Evolutionary conservation across 202 grass and related monocot genomes (phyloP).

Genomic region (Alloteropsis angusta): DNA sequence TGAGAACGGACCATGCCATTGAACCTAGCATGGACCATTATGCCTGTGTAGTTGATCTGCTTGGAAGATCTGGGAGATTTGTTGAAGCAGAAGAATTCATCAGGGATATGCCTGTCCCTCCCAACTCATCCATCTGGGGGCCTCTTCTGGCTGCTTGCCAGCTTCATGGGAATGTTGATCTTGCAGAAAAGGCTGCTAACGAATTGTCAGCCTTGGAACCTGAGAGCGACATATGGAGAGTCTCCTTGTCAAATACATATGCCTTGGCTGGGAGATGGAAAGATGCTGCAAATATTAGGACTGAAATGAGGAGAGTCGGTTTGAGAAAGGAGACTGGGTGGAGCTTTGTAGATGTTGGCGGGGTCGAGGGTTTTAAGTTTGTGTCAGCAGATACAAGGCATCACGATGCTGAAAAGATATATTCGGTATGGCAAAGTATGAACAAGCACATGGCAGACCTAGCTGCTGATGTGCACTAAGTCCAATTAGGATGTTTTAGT

Average conservation of each 20-base stretch:
- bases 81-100: conserved; percentile 57
- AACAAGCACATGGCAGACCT: conserved; percentile 43
- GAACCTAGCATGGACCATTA: conserved; percentile 62
- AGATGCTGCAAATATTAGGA: conserved; percentile 44
- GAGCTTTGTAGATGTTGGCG: conserved; percentile 63
- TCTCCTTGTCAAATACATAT: conserved; percentile 58
- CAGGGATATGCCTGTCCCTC: conserved; percentile 49
- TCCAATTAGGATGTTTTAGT: conserved; percentile 19
- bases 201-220: conserved; percentile 56
- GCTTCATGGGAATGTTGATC: conserved; percentile 41
- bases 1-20: conserved; percentile 45
- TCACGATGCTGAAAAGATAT: conserved; percentile 45
- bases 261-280: conserved; percentile 44
- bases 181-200: conserved; percentile 51
- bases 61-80: conserved; percentile 57
- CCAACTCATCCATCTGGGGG: conserved; percentile 52
- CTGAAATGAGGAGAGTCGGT: conserved; percentile 50
- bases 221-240: conserved; percentile 54
- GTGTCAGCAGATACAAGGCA: conserved; percentile 51
- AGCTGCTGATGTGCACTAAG: conserved; percentile 31
- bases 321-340: conserved; percentile 57
- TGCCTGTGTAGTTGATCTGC: conserved; percentile 60
- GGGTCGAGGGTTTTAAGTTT: conserved; percentile 51
- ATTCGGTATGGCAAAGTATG: conserved; percentile 49
- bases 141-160: conserved; percentile 56